Evolutionary conservation across 495 filamentous ascomycete genomes (phyloP).

Genomic region (Penicillium subrubescens): DNA sequence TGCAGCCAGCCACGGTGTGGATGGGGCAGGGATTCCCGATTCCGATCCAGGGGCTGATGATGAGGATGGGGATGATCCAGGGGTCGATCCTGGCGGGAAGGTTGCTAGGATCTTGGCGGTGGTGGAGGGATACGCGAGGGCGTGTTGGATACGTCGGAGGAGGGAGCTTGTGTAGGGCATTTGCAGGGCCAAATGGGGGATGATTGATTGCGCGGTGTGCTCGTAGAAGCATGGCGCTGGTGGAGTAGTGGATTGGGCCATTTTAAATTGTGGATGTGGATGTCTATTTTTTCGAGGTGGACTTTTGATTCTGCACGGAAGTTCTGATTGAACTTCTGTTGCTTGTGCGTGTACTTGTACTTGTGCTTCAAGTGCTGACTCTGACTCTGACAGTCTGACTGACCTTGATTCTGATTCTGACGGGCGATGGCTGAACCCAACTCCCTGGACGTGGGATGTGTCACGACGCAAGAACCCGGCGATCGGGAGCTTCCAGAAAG

Average conservation of each 20-base stretch:
- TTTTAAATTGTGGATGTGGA: not conserved
- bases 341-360: not conserved
- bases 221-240: conserved; percentile 28
- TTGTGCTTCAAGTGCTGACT: not conserved
- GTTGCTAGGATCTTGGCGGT: conserved; percentile 50
- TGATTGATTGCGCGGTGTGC: conserved; percentile 42
- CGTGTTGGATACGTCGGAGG: conserved; percentile 60
- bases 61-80: not conserved
- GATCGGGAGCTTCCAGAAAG: conserved; percentile 9
- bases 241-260: not conserved
- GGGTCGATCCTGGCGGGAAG: conserved; percentile 21
- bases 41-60: not conserved
- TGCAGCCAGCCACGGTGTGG: conserved; percentile 49
- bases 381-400: not conserved
- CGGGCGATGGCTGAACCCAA: conserved; percentile 4
- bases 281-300: not conserved
- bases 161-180: conserved; percentile 59
- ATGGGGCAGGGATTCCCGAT: conserved; percentile 15
- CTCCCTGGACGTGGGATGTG: conserved; percentile 6
- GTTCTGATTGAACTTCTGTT: not conserved
- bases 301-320: not conserved
- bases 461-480: conserved; percentile 10
- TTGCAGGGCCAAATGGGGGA: conserved; percentile 48
- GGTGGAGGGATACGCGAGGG: conserved; percentile 34
- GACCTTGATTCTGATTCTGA: not conserved